These are phyloP conservation scores for Antitrichia curtipendula DNA, from an alignment of 225 moss, liverwort and hornwort genomes.

Conservation along the genomic window DNA sequence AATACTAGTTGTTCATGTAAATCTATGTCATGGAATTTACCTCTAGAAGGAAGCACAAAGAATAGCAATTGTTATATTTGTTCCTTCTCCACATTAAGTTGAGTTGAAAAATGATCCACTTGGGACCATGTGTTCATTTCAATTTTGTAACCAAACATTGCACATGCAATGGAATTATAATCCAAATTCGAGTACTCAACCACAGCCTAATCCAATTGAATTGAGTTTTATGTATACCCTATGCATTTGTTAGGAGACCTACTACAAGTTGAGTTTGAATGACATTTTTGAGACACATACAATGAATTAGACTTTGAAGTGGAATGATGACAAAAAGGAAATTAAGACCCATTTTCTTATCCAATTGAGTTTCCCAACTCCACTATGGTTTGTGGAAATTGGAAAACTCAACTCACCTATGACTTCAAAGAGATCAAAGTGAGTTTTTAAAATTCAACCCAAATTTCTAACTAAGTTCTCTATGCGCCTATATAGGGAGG, in stretches of 20 bases:
- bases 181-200: neutral
- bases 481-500: rapidly evolving
- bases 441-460: neutral
- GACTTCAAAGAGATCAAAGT: neutral
- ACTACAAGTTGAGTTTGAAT: neutral
- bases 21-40: neutral
- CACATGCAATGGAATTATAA: neutral
- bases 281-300: neutral
- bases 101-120: neutral
- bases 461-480: neutral
- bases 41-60: neutral
- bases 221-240: rapidly evolving
- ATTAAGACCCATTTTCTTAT: neutral
- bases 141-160: neutral
- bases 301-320: neutral
- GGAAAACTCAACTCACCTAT: neutral
- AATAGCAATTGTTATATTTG: neutral
- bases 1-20: neutral
- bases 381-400: neutral
- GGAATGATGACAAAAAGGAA: neutral
- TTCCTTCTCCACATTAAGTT: neutral
- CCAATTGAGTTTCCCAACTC: neutral
- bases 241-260: neutral
- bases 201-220: neutral
- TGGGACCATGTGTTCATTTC: neutral